These are phyloP conservation scores for Zymoseptoria pseudotritici DNA, from an alignment of 2,329 filamentous ascomycete genomes.

Conservation along the genomic window DNA sequence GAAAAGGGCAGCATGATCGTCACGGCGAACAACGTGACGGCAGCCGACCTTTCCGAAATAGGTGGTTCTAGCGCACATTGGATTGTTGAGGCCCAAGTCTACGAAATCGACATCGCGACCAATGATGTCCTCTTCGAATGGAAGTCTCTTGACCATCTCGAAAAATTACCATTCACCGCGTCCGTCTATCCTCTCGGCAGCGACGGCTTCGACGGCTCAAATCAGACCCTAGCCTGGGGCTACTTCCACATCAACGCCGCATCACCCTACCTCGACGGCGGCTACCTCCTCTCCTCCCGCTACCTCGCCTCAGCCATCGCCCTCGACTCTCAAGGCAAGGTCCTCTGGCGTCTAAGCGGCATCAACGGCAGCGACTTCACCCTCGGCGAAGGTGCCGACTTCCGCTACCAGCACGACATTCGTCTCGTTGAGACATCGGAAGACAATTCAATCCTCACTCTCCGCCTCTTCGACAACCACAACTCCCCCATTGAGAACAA, in stretches of 20 bases:
- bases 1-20: constrained; percentile 27
- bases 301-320: constrained; percentile 15
- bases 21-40: constrained; percentile 23
- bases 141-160: constrained; percentile 32
- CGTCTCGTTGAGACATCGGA: constrained; percentile 2
- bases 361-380: constrained; percentile 9
- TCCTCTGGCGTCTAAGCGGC: constrained; percentile 15
- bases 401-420: constrained; percentile 19
- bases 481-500: constrained; percentile 16
- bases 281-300: constrained; percentile 17
- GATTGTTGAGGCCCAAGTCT: constrained; percentile 24
- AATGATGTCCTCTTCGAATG: constrained; percentile 31
- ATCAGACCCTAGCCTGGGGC: constrained; percentile 13
- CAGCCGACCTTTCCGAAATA: constrained; percentile 23
- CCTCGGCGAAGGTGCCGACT: constrained; percentile 7
- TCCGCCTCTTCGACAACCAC: constrained; percentile 15
- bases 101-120: constrained; percentile 30
- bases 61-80: constrained; percentile 26
- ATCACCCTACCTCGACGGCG: constrained; percentile 8
- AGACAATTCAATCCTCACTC: constrained; percentile 1
- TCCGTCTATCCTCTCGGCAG: constrained; percentile 25
- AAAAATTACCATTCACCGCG: constrained; percentile 24
- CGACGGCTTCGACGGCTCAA: constrained; percentile 13
- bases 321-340: constrained; percentile 8
- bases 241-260: constrained; percentile 20